Conservation (phyloP, 306 rosid genomes). For the Gillenia trifoliata region DNA sequence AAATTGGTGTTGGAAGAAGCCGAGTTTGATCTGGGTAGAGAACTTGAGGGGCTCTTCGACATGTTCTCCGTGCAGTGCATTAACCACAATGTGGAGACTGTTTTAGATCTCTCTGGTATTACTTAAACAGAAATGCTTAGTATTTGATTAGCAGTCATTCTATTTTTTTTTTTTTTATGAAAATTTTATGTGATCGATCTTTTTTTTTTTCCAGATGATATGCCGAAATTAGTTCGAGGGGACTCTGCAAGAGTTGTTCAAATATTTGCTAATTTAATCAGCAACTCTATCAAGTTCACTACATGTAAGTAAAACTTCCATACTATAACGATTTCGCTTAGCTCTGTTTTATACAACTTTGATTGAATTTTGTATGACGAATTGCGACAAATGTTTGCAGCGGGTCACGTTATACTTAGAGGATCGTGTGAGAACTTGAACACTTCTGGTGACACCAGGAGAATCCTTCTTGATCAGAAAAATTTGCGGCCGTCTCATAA, state of each 20-base stretch:
- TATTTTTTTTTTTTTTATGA: conserved; percentile 10
- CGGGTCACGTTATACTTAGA: conserved; percentile 90
- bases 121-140: not conserved
- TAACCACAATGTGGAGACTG: conserved; percentile 92
- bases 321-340: not conserved
- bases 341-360: conserved; percentile 2
- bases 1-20: conserved; percentile 90
- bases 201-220: conserved; percentile 62
- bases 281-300: conserved; percentile 95
- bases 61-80: conserved; percentile 98
- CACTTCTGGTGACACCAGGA: conserved; percentile 33
- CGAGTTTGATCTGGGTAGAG: conserved; percentile 90
- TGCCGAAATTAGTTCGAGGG: conserved; percentile 85
- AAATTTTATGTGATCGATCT: conserved; percentile 9
- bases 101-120: conserved; percentile 88
- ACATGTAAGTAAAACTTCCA: conserved; percentile 53
- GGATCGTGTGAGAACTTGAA: conserved; percentile 75
- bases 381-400: conserved; percentile 43
- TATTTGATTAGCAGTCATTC: not conserved
- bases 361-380: not conserved
- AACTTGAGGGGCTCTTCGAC: conserved; percentile 97
- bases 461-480: conserved; percentile 49
- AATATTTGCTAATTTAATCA: conserved; percentile 87
- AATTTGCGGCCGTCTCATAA: conserved; percentile 45
- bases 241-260: conserved; percentile 99